Base-by-base conservation (phyloP, 2,329 filamentous ascomycete genomes). In the Amauroascus niger region DNA sequence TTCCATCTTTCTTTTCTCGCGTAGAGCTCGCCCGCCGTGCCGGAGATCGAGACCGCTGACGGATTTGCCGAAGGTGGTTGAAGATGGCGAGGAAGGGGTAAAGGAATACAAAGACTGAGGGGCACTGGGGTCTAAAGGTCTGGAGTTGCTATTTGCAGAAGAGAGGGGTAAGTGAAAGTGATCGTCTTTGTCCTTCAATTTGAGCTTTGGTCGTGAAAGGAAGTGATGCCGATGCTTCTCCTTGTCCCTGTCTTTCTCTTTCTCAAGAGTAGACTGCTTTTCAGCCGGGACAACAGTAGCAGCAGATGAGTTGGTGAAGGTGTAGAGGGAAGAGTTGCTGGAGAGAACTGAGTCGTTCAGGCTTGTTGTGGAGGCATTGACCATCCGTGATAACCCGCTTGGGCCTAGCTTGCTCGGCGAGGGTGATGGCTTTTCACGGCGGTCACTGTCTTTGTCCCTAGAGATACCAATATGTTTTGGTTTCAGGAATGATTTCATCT, bases 1-100 rank as follows among this genome's bases (percentile, higher is more conserved):
- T 58, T 87, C 84, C 58, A 87, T 83, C 60, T 85, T 84, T 67
- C 84, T 86, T 74, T 91, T 95, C 65, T 95, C 88, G 35, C 86
- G 79, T 44, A 90, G 69, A 6, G 83, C 86, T 40, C 85, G 79
- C 1, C 84, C 87, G 40, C 85, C 87, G 70, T 91, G 87, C 49
- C 87, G 77, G 24, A 91, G 72, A 67, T 91, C 87, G 41, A 91
- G 74, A 0, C 86, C 86, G 55, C 86, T 91, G 64, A 93, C 86
- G 2, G 84, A 86, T 70, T 93, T 94, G 35, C 83, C 78, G 66
- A 97, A 95, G 1, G 77, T 69, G 6, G 72, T 76, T 30, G 75
- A 72, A n/a, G 75, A 73, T 3, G 82, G 81, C 1, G 82, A 84
- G 2, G 81, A 77, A 1, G 82, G 82, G 0, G 79, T 77, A 61